Evolutionary conservation across 306 rosid species (phyloP), one percentile per base, ranked within the genome.

Genomic region (Citrullus colocynthis): DNA sequence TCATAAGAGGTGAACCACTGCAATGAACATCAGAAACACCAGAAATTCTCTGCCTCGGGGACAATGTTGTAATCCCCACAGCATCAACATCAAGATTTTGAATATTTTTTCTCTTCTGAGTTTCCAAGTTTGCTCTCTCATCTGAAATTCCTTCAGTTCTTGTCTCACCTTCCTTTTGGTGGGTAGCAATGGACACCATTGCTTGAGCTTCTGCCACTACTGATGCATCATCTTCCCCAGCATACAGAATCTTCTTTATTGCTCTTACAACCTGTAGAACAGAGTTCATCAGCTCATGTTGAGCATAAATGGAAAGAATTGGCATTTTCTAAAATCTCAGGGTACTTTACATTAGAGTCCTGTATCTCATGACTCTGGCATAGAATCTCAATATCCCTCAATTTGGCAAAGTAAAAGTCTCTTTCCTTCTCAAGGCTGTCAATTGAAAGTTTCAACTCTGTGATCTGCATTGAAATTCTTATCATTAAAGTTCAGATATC

Each of bases 371-470:
- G 97, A 82, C 75, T 86, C 81, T 95, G 97, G 79, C 97, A 92
- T 20, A 92, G 85, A 70, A 92, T 88, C 87, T 95, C 97, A 76
- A 95, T 89, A 63, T 95, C 99, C 81, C 99, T 88, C 76, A 92
- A 83, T 80, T 95, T 95, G 0, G 87, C 89, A 74, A 95, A 95
- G 82, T 95, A 95, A 87, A 90, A 95, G 73, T 95, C 97, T 49
- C 99, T 76, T 75, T 95, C 97, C 88, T 95, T 95, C 88, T 95
- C 99, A 74, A 95, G 99, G 81, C 96, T 91, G 75, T 92, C 97
- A 48, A 95, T 88, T 11, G 99, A 95, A 28, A 95, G 79, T 79
- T 95, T 95, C 88, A 95, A 79, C 76, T 88, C 96, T 0, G 98
- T 95, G 80, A 95, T 85, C 98, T 95, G 90, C 89, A 87, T 63